Base-by-base conservation (phyloP, 2,329 filamentous ascomycete genomes). In the Bimuria novae-zelandiae region DNA sequence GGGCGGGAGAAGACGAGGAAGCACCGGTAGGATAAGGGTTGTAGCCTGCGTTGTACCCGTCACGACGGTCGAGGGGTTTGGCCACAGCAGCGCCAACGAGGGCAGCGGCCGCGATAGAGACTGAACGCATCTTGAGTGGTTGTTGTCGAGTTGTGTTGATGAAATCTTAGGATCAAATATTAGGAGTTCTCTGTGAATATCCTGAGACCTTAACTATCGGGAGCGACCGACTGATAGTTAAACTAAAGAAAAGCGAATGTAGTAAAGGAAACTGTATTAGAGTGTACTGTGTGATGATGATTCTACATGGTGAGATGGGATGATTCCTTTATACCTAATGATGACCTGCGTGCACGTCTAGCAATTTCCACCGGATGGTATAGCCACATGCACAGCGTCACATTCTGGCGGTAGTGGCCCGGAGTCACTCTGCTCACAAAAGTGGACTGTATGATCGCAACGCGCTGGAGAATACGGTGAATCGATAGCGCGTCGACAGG, bases 181-280 rank as follows among this genome's bases (percentile, higher is more conserved):
- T 67, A 35, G 30, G 56, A 52, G 49, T 52, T 59, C 60, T 60
- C 57, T 57, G 52, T 55, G 61, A 57, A 63, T 59, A 57, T 54
- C 57, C 59, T 54, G 52, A 59, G 68, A 54, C n/a, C n/a, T n/a
- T n/a, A n/a, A n/a, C 30, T 52, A 56, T 57, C 44, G 52, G 45
- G 51, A 65, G 63, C 67, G 70, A 71, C 59, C 68, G 70, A 66
- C 60, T 61, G 59, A 61, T 58, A 58, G 43, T 40, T 56, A 59
- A 60, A 56, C 37, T 56, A 44, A 56, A 37, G 21, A 54, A 60
- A 64, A 71, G 69, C 69, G 70, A 72, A 67, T 39, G 67, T 66
- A 46, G 49, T 17, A 56, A n/a, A 62, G 50, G 58, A 63, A 63
- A 62, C 25, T 25, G 57, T 54, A 56, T 58, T 57, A 55, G 59